Percentiles rank a stretch among this genome's conserved stretches.
Conservation (phyloP, 2,329 filamentous ascomycete species). For the Didymella pomorum region DNA sequence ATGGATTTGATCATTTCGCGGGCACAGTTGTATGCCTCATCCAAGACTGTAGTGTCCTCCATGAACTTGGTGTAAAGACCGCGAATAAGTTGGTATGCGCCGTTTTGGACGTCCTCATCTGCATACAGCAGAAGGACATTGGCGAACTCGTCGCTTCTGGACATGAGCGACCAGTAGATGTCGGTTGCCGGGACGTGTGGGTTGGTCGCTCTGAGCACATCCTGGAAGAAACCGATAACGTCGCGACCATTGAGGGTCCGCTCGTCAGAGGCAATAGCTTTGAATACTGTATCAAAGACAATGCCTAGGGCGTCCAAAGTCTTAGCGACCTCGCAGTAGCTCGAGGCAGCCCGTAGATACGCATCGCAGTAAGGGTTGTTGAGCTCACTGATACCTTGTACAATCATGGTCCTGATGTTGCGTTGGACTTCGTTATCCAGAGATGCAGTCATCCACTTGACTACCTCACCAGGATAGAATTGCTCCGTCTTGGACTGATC, state of each 20-base stretch:
- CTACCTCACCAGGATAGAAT: slow-evolving; percentile 47
- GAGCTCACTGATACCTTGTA: slow-evolving; percentile 40
- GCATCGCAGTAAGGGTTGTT: slow-evolving; percentile 38
- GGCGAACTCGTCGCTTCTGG: slow-evolving; percentile 27
- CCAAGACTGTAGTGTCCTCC: slow-evolving; percentile 14
- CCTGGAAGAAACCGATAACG: slow-evolving; percentile 38
- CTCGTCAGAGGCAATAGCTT: slow-evolving; percentile 27
- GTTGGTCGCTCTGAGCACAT: slow-evolving; percentile 2
- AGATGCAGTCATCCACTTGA: slow-evolving; percentile 43
- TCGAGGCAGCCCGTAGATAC: slow-evolving; percentile 44
- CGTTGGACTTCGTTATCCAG: slow-evolving; percentile 26
- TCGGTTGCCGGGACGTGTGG: not conserved
- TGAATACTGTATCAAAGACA: slow-evolving; percentile 34
- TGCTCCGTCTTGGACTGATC: slow-evolving; percentile 39
- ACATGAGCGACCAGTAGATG: slow-evolving; percentile 36
- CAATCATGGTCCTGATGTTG: slow-evolving; percentile 35
- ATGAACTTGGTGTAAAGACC: slow-evolving; percentile 34
- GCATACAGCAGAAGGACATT: slow-evolving; percentile 40
- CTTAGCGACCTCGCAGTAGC: slow-evolving; percentile 41
- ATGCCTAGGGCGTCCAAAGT: slow-evolving; percentile 23
- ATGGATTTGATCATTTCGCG: not conserved
- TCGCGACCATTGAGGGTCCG: slow-evolving; percentile 35
- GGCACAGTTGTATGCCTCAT: slow-evolving; percentile 20
- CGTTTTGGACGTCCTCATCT: slow-evolving; percentile 40
- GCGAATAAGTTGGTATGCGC: slow-evolving; percentile 30